These are phyloP conservation scores for Tylopilus sp. DNA, from an alignment of 768 basidiomycete genomes.

Conservation along the genomic window DNA sequence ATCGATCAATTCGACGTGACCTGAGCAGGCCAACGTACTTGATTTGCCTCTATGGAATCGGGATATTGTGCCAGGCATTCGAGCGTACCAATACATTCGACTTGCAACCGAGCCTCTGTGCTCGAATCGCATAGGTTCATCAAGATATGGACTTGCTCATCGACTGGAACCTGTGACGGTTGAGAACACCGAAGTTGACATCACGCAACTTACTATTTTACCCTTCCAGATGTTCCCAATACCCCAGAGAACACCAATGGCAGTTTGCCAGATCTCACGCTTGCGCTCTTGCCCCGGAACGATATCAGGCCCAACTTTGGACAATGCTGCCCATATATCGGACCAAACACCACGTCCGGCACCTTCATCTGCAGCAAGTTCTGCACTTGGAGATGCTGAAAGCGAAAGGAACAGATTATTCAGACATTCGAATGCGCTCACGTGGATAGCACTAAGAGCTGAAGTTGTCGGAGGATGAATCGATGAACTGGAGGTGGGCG, in stretches of 20 bases:
- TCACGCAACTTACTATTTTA: slow-evolving; percentile 44
- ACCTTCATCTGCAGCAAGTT: slow-evolving; percentile 42
- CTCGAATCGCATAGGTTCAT: slow-evolving; percentile 62
- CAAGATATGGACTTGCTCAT: slow-evolving; percentile 59
- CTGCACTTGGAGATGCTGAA: slow-evolving; percentile 43
- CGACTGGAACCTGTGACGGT: slow-evolving; percentile 46
- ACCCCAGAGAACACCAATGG: slow-evolving; percentile 85
- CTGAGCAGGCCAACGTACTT: slow-evolving; percentile 28
- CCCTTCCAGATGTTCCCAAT: slow-evolving; percentile 76
- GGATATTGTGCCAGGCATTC: slow-evolving; percentile 77
- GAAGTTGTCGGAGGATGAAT: slow-evolving; percentile 88
- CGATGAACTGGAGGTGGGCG: slow-evolving; percentile 64
- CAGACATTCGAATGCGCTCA: slow-evolving; percentile 83
- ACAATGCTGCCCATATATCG: slow-evolving; percentile 60
- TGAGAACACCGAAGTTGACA: slow-evolving; percentile 6
- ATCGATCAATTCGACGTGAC: neutral
- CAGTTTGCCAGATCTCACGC: slow-evolving; percentile 74
- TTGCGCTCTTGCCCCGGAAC: slow-evolving; percentile 64
- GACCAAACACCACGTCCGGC: slow-evolving; percentile 59
- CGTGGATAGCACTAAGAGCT: slow-evolving; percentile 76
- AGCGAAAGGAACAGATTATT: slow-evolving; percentile 86
- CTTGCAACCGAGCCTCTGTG: slow-evolving; percentile 52
- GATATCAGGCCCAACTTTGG: slow-evolving; percentile 54
- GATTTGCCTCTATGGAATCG: slow-evolving; percentile 55
- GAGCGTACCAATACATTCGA: slow-evolving; percentile 82